Evolutionary conservation across 176 grass and related monocot species (phyloP).

Genomic region (Saccharum officinarum): DNA sequence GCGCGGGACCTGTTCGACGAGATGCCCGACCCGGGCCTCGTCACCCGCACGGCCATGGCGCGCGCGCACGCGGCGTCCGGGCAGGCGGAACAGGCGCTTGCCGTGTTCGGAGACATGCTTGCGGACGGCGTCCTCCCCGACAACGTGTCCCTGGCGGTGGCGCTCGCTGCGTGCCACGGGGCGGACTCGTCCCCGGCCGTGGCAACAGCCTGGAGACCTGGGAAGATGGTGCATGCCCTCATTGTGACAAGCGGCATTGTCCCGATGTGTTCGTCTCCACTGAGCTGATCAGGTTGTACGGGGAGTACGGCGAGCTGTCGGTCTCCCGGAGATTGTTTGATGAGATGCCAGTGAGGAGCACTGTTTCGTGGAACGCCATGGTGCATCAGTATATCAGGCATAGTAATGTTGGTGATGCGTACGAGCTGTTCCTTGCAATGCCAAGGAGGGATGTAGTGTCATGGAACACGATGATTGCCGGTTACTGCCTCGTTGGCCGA

Average conservation of each 20-base stretch:
- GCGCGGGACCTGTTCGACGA: slow-evolving; percentile 57
- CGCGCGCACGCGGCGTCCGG: slow-evolving; percentile 34
- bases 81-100: slow-evolving; percentile 23
- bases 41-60: slow-evolving; percentile 62
- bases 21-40: slow-evolving; percentile 52
- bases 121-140: slow-evolving; percentile 41
- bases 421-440: slow-evolving; percentile 54
- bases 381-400: slow-evolving; percentile 73
- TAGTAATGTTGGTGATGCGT: slow-evolving; percentile 28
- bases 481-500: slow-evolving; percentile 42
- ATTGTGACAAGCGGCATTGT: slow-evolving; percentile 42
- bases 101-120: slow-evolving; percentile 43
- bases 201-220: slow-evolving; percentile 9
- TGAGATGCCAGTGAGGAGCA: slow-evolving; percentile 46
- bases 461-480: slow-evolving; percentile 73
- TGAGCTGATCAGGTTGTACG: slow-evolving; percentile 57
- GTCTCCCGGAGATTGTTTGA: slow-evolving; percentile 41
- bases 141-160: slow-evolving; percentile 47
- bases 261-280: slow-evolving; percentile 60
- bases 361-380: slow-evolving; percentile 64
- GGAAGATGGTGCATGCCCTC: slow-evolving; percentile 59
- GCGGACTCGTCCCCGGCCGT: neutral
- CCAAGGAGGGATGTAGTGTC: slow-evolving; percentile 62
- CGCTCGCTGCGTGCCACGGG: slow-evolving; percentile 36
- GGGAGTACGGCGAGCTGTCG: slow-evolving; percentile 35